These are phyloP conservation scores for Ustulina deusta DNA, from an alignment of 2,329 filamentous ascomycete species.

Conservation along the genomic window DNA sequence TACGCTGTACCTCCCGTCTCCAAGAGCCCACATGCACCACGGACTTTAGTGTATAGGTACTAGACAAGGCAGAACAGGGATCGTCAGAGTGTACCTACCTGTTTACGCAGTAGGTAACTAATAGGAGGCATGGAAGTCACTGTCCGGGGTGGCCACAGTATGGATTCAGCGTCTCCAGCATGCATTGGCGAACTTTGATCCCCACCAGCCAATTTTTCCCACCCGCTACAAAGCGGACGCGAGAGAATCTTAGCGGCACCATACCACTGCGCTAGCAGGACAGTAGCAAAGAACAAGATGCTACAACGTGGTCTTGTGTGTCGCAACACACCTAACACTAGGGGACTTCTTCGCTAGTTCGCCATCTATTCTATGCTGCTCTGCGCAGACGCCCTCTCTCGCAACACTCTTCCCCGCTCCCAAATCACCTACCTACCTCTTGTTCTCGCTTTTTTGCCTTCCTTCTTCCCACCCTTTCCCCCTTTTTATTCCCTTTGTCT, in stretches of 20 bases:
- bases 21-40: constrained; percentile 23
- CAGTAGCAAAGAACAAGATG: constrained; percentile 8
- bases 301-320: constrained; percentile 22
- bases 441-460: constrained; percentile 37
- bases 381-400: constrained; percentile 27
- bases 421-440: constrained; percentile 32
- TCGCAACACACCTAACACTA: constrained; percentile 20
- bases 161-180: constrained; percentile 14
- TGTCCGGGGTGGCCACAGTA: constrained; percentile 36
- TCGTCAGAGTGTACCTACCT: constrained; percentile 5
- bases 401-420: constrained; percentile 38
- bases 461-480: constrained; percentile 37
- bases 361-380: constrained; percentile 2
- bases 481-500: constrained; percentile 40
- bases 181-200: constrained; percentile 38
- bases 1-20: constrained; percentile 15
- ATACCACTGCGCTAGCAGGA: constrained; percentile 14
- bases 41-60: not conserved
- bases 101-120: not conserved
- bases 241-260: constrained; percentile 33
- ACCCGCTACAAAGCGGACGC: constrained; percentile 34
- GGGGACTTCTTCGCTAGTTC: constrained; percentile 26
- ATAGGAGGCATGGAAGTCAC: constrained; percentile 5
- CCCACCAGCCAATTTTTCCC: constrained; percentile 39
- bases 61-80: constrained; percentile 23